A percentile compares a stretch with the other conserved stretches of the same genome.
These are phyloP conservation scores for Plasmopara halstedii DNA, from an alignment of 352 stramenopile genomes.

Conservation along the genomic window DNA sequence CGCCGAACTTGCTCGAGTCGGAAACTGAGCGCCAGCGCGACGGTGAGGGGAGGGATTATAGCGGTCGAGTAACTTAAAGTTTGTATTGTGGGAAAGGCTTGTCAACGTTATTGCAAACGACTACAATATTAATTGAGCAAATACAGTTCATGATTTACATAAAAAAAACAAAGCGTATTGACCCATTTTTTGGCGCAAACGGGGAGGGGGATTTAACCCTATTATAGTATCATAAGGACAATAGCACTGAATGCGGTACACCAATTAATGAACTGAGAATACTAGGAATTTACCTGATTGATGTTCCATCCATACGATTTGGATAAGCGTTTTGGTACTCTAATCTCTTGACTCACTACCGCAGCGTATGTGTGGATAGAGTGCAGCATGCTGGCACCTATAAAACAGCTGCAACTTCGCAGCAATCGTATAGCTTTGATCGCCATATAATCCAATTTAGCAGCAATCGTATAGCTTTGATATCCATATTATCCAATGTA, in stretches of 20 bases:
- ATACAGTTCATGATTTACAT: neutral
- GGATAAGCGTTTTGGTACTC: too few species aligned
- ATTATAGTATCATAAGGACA: neutral
- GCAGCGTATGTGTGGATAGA: too few species aligned
- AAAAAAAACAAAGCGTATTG: neutral
- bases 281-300: too few species aligned
- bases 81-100: conserved; percentile 16
- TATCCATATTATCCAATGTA: too few species aligned
- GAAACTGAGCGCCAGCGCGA: conserved; percentile 23
- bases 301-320: too few species aligned
- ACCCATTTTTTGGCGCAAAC: neutral
- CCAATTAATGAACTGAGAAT: too few species aligned
- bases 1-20: conserved; percentile 22
- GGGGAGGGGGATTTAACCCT: neutral
- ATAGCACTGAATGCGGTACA: neutral
- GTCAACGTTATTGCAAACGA: conserved; percentile 11
- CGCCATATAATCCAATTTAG: too few species aligned
- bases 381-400: too few species aligned
- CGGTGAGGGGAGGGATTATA: neutral
- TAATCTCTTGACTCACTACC: too few species aligned
- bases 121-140: neutral
- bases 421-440: too few species aligned
- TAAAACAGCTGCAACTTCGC: too few species aligned
- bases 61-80: neutral
- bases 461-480: too few species aligned